A percentile compares a stretch with the other conserved stretches of the same genome.
Evolutionary conservation across 2,329 filamentous ascomycete species (phyloP).

Genomic region (Sodiomyces alkalinus): DNA sequence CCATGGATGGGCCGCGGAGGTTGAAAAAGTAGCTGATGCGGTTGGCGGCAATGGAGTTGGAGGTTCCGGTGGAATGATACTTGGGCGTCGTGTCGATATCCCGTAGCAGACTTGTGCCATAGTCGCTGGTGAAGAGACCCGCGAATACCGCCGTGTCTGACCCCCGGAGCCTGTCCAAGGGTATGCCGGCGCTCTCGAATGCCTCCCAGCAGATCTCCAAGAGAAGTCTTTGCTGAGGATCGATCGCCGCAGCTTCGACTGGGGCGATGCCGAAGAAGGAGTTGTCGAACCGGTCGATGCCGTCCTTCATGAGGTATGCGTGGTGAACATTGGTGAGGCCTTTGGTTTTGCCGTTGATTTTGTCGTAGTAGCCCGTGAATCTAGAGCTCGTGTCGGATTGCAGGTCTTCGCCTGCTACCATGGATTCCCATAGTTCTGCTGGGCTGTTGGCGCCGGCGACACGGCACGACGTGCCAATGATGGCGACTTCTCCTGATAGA

Average conservation of each 20-base stretch:
- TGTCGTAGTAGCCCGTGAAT: no score
- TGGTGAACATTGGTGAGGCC: constrained; percentile 9
- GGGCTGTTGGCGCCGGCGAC: no score
- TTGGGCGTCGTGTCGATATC: constrained; percentile 9
- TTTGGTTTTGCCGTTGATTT: constrained; percentile 5
- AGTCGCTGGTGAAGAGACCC: constrained; percentile 19
- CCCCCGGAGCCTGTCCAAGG: constrained; percentile 11
- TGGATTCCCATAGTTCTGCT: no score
- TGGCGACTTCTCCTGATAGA: no score
- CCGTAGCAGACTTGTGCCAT: constrained; percentile 11
- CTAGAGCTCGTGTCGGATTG: no score
- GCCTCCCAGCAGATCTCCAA: constrained; percentile 20
- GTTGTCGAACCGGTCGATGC: constrained; percentile 13
- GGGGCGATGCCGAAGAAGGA: constrained; percentile 13
- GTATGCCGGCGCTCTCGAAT: constrained; percentile 18
- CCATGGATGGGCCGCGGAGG: constrained; percentile 12
- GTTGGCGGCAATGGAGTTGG: constrained; percentile 15
- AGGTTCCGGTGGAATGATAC: constrained; percentile 11
- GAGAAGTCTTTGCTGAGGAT: constrained; percentile 21
- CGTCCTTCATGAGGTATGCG: constrained; percentile 16
- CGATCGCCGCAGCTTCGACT: constrained; percentile 15
- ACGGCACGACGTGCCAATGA: constrained; percentile 32
- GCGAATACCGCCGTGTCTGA: constrained; percentile 17
- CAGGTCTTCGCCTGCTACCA: no score
- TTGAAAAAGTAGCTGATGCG: constrained; percentile 15